phyloP scores from a whole-genome alignment of 306 rosid genomes.

The Prosopis cineraria region DNA sequence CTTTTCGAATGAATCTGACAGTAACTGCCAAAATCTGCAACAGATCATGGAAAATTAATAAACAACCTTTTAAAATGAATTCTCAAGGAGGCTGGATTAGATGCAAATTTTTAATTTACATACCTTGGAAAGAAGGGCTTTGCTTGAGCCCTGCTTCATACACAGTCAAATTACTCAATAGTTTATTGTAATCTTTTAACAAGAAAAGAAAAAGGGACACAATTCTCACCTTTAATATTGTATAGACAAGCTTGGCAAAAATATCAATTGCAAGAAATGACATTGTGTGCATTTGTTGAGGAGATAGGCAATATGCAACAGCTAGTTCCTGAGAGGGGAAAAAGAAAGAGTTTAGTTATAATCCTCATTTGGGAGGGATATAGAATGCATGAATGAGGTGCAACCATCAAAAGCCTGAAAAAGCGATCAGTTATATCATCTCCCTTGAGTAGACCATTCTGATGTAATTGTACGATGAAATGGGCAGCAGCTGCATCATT shows the following conservation, averaged over 20 bases:
- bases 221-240: conserved; percentile 69
- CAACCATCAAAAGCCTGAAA: conserved; percentile 74
- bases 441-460: conserved; percentile 83
- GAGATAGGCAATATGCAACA: conserved; percentile 76
- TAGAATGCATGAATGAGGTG: conserved; percentile 24
- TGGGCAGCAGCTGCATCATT: conserved; percentile 66
- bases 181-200: background rate
- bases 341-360: background rate
- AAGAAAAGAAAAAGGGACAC: background rate
- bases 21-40: conserved; percentile 81
- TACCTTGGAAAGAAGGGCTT: conserved; percentile 73
- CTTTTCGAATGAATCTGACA: conserved; percentile 72
- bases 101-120: conserved; percentile 24
- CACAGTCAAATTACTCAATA: conserved; percentile 28
- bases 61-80: conserved; percentile 19
- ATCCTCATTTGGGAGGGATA: background rate
- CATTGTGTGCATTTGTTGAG: conserved; percentile 67
- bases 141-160: conserved; percentile 77
- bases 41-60: conserved; percentile 30
- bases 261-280: conserved; percentile 89
- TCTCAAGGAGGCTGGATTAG: background rate
- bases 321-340: conserved; percentile 63
- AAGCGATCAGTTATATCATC: conserved; percentile 90
- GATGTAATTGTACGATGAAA: conserved; percentile 74
- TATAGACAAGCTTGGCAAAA: conserved; percentile 79